Conservation (phyloP, 2,329 filamentous ascomycete genomes). For the Alternaria brassicae region DNA sequence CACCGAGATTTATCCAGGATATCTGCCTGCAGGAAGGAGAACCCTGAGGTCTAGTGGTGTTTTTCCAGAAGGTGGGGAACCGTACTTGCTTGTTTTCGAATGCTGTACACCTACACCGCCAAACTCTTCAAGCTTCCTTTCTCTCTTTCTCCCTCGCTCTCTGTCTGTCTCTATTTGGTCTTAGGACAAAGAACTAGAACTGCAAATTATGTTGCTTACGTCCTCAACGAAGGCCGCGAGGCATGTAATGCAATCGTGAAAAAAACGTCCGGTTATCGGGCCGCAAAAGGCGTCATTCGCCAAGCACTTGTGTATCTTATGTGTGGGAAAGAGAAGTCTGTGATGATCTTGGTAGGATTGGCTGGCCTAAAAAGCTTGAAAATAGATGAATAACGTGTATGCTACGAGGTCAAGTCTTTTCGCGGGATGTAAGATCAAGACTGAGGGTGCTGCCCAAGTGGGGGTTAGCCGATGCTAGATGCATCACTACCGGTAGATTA, state of each 20-base stretch:
- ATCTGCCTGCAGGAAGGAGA: not conserved
- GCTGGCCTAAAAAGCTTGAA: not conserved
- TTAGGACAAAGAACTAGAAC: not conserved
- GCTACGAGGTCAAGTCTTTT: not conserved
- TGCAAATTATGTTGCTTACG: not conserved
- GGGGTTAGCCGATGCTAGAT: not conserved
- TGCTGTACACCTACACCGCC: not conserved
- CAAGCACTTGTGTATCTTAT: not conserved
- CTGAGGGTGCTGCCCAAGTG: not conserved
- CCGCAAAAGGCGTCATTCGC: conserved; percentile 3
- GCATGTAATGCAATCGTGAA: not conserved
- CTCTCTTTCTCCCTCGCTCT: too few relatives aligned
- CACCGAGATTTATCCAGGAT: too few relatives aligned
- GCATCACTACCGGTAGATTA: not conserved
- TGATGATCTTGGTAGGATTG: not conserved
- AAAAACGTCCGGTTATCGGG: conserved; percentile 2
- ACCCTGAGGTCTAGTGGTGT: not conserved
- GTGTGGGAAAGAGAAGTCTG: not conserved
- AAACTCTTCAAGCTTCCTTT: too few relatives aligned
- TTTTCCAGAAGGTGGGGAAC: not conserved
- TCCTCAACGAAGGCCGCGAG: not conserved
- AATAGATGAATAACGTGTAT: not conserved
- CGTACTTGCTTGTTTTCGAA: not conserved
- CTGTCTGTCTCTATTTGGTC: not conserved
- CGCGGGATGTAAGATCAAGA: not conserved